These are phyloP conservation scores for Forsythia viridissima DNA, from an alignment of 257 asterid species.

Conservation along the genomic window DNA sequence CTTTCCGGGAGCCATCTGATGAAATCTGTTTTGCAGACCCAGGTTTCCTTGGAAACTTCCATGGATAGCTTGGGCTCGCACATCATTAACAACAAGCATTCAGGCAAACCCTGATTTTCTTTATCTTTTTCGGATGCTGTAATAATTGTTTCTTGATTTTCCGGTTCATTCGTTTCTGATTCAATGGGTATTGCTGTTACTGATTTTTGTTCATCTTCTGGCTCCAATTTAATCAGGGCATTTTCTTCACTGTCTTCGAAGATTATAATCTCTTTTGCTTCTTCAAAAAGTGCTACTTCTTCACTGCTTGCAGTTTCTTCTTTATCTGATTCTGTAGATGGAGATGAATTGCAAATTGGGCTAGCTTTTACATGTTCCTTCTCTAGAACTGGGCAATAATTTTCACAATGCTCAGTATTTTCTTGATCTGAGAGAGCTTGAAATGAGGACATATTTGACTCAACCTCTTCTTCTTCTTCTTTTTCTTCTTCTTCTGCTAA, in stretches of 20 bases:
- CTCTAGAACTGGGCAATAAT: constrained; percentile 28
- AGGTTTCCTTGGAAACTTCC: constrained; percentile 97
- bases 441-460: constrained; percentile 47
- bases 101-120: constrained; percentile 53
- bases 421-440: constrained; percentile 57
- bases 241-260: neutral
- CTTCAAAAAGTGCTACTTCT: constrained; percentile 10
- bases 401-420: constrained; percentile 33
- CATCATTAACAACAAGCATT: constrained; percentile 90
- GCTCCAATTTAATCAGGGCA: constrained; percentile 2
- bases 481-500: constrained; percentile 6
- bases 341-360: constrained; percentile 29
- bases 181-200: constrained; percentile 9
- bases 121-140: constrained; percentile 19
- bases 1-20: constrained; percentile 77
- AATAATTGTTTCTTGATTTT: constrained; percentile 10
- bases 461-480: constrained; percentile 39
- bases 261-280: neutral
- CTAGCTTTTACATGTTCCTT: constrained; percentile 29
- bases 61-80: constrained; percentile 93
- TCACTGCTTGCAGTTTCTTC: constrained; percentile 28
- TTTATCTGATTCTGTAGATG: constrained; percentile 34
- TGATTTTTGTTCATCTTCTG: constrained; percentile 15
- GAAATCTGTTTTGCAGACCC: constrained; percentile 95
- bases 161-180: constrained; percentile 11